Base-by-base conservation (phyloP, 768 basidiomycete genomes). In the Crassisporium funariophilum region DNA sequence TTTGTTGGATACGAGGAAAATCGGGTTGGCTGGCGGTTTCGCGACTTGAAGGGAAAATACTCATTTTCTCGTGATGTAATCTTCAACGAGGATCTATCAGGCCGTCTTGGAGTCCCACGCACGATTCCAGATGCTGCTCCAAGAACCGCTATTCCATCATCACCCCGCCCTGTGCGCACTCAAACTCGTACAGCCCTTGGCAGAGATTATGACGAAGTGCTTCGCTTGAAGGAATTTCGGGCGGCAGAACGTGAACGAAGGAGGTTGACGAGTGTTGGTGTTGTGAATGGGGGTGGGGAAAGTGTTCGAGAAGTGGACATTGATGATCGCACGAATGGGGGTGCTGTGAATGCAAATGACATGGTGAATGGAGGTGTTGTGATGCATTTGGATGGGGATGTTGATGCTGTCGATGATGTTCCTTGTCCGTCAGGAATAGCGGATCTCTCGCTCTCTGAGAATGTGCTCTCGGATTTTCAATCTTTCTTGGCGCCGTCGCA, bases 1-100 rank as follows among this genome's bases (percentile, higher is more conserved):
- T 66, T 65, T 16, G 15, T 59, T n/a, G 58, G 60, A 2, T 61
- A 57, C 33, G 50, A 55, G 8, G 50, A 56, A 9, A 48, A 55
- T 38, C 27, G 47, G 0, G 4, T 61, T 13, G 59, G 66, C 0
- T 67, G 61, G 62, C 34, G 22, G 4, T 51, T 60, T 5, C 35
- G 47, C 1, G 55, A 55, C 7, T 4, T 56, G 0, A 42, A 53
- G 4, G 58, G 62, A 0, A 52, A 53, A n/a, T 48, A 51, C 17
- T 40, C 36, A 10, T 67, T 67, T 37, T 62, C 62, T 0, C 15
- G 49, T 1, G 61, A 69, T 48, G 63, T 69, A 4, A 41, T 67
- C 1, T 69, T 69, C 31, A 52, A 63, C 42, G 60, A 67, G 34
- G n/a, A 34, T 0, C 19, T 44, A 2, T 43, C 35, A 13, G 61